Base-by-base conservation (phyloP, 495 filamentous ascomycete genomes). In the Neurospora africana region DNA sequence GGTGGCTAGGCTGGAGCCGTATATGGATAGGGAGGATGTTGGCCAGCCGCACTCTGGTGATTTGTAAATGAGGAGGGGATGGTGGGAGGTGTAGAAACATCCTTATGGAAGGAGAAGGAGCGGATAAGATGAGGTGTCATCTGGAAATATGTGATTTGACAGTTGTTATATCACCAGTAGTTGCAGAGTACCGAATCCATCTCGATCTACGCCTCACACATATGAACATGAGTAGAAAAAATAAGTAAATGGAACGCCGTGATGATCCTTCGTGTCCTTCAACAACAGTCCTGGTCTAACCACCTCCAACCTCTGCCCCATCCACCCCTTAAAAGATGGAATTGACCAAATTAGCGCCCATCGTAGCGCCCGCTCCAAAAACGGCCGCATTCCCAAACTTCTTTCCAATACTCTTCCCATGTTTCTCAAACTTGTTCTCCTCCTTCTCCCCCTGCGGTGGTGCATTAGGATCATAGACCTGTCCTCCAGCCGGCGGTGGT, bases 291-390 rank as follows among this genome's bases (percentile, higher is more conserved):
- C 21, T 3, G 5, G 3, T 21, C n/a, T 44, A 33, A 11, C 9
- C 33, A 41, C 8, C 17, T 19, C 1, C 21, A 2, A 4, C 53
- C 53, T 8, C 23, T 11, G n/a, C 1, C 68, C 10, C n/a, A n/a
- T 36, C 35, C 38, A 65, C 10, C 41, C 8, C 13, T 36, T 27
- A 27, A 10, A 97, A 96, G 69, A 98, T 96, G 70, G 90, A 88
- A 79, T 97, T 96, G 71, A 98, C 95, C 78, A 98, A 90, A 73
- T 97, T 94, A 71, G 90, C 87, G 37, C 95, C 95, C 73, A 98
- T 89, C 5, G 95, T 96, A 72, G 94, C 94, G 77, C 94, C 94
- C 61, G 92, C 91, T 73, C 91, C 92, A 77, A 92, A 93, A 74
- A 92, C 91, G 19, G 90, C 89, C n/a, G 88, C 88, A 77, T 89